Percentiles rank a stretch among this genome's conserved stretches.
Conservation (phyloP, 1,284 basidiomycete species). For the Agaricales sp. region DNA sequence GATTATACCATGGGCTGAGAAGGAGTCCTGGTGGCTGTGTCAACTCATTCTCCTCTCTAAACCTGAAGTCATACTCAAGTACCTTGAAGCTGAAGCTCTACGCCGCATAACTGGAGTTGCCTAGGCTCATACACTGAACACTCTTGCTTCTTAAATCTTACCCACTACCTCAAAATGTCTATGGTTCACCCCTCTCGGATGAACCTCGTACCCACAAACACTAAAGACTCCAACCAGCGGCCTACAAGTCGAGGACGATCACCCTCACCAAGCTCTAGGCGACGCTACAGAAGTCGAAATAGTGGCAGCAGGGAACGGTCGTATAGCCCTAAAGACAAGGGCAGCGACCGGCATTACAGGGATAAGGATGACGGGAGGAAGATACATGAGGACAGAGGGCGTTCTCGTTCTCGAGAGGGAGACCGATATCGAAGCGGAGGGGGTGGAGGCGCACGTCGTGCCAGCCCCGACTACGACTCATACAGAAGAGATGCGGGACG, state of each 20-base stretch:
- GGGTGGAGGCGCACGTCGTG: slow-evolving; percentile 7
- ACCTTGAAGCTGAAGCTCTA: too few relatives aligned
- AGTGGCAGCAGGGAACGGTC: slow-evolving; percentile 8
- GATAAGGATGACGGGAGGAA: slow-evolving; percentile 4
- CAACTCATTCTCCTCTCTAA: too few relatives aligned
- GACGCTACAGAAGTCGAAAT: slow-evolving; percentile 8
- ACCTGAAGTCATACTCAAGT: too few relatives aligned
- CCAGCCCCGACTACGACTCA: slow-evolving; percentile 21
- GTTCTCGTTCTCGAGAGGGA: slow-evolving; percentile 12
- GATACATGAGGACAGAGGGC: slow-evolving; percentile 3
- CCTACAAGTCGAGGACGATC: slow-evolving; percentile 16
- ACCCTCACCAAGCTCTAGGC: background rate
- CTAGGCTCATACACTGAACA: too few relatives aligned
- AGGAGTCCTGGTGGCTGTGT: too few relatives aligned
- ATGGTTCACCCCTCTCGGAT: slow-evolving; percentile 40
- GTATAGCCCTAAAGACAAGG: slow-evolving; percentile 5
- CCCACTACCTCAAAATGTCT: slow-evolving; percentile 29
- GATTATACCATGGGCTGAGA: too few relatives aligned
- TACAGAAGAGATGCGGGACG: slow-evolving; percentile 14
- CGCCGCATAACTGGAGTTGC: too few relatives aligned
- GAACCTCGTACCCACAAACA: slow-evolving; percentile 32
- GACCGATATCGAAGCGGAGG: slow-evolving; percentile 9
- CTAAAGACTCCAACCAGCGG: slow-evolving; percentile 12
- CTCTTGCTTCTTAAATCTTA: too few relatives aligned
- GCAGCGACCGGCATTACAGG: slow-evolving; percentile 10